A percentile compares a stretch with the other conserved stretches of the same genome.
phyloP scores from a whole-genome alignment of 2,329 filamentous ascomycete species.

The Alternaria gaisen region DNA sequence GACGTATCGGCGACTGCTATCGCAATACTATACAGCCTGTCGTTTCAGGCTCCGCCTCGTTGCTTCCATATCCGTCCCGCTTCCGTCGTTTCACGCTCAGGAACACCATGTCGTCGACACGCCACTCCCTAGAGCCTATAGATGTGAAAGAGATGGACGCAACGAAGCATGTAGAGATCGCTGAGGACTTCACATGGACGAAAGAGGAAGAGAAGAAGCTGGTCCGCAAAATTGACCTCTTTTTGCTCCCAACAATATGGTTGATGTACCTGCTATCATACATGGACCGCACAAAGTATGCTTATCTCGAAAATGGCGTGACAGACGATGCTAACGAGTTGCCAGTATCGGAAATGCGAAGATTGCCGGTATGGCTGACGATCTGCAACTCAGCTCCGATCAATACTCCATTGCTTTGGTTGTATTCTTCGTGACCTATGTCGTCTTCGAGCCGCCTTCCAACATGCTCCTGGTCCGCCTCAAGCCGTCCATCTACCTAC shows the following conservation, averaged over 20 bases:
- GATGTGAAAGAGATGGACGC: constrained; percentile 47
- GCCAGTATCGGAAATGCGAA: constrained; percentile 59
- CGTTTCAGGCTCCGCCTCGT: not conserved
- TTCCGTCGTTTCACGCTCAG: constrained; percentile 4
- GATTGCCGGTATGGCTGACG: constrained; percentile 60
- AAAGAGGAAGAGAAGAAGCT: constrained; percentile 59
- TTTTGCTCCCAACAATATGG: constrained; percentile 59
- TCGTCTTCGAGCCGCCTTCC: constrained; percentile 63
- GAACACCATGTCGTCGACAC: constrained; percentile 35
- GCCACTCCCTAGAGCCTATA: constrained; percentile 29
- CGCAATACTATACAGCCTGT: not conserved
- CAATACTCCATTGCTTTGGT: constrained; percentile 62
- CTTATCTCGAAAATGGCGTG: not conserved
- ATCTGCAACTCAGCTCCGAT: constrained; percentile 57
- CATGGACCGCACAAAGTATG: constrained; percentile 55
- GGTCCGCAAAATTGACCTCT: constrained; percentile 59
- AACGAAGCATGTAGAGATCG: constrained; percentile 55
- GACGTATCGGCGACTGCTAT: not conserved
- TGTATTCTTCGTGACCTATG: constrained; percentile 64
- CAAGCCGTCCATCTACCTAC: constrained; percentile 60
- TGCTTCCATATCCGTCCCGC: not conserved
- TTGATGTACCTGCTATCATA: constrained; percentile 61
- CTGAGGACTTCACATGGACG: constrained; percentile 57
- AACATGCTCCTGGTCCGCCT: constrained; percentile 63
- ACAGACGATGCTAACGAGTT: not conserved